phyloP scores from a whole-genome alignment of 2,329 filamentous ascomycete species.

The Stagonosporopsis tanaceti region DNA sequence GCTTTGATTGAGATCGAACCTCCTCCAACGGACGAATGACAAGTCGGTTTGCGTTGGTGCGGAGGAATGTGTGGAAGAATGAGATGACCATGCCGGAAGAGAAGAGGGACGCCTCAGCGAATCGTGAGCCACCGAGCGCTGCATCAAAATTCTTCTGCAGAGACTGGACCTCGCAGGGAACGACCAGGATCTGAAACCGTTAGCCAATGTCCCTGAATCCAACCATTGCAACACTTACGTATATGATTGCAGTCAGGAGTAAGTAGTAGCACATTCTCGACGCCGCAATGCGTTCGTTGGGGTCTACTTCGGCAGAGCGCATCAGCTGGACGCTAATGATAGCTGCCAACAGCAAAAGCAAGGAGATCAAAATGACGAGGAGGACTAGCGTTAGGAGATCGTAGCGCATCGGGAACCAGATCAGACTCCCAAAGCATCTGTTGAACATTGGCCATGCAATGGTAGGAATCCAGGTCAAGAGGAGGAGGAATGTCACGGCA shows the following conservation, averaged over 20 bases:
- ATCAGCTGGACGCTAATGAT: constrained; percentile 67
- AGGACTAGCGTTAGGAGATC: constrained; percentile 65
- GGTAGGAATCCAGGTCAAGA: constrained; percentile 67
- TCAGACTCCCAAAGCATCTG: constrained; percentile 71
- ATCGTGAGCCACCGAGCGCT: constrained; percentile 64
- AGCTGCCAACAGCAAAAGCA: constrained; percentile 61
- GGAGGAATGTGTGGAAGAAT: constrained; percentile 71
- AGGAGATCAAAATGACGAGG: constrained; percentile 59
- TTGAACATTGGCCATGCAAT: constrained; percentile 63
- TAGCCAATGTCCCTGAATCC: constrained; percentile 1
- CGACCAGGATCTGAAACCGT: constrained; percentile 60
- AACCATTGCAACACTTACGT: constrained; percentile 57
- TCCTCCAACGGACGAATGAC: constrained; percentile 61
- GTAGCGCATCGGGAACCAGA: constrained; percentile 72
- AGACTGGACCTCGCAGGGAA: constrained; percentile 69
- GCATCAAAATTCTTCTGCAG: constrained; percentile 54
- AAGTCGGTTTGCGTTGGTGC: constrained; percentile 67
- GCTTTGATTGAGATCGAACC: constrained; percentile 49
- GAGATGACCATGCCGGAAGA: constrained; percentile 71
- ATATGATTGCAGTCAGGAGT: constrained; percentile 62
- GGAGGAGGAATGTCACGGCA: constrained; percentile 59
- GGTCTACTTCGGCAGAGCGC: constrained; percentile 62
- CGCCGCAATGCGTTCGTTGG: constrained; percentile 67
- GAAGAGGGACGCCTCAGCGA: constrained; percentile 71
- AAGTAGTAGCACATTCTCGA: constrained; percentile 76